A percentile compares a stretch with the other conserved stretches of the same genome.
These are phyloP conservation scores for Aspergillus thermomutatus DNA, from an alignment of 2,329 filamentous ascomycete genomes.

Conservation along the genomic window DNA sequence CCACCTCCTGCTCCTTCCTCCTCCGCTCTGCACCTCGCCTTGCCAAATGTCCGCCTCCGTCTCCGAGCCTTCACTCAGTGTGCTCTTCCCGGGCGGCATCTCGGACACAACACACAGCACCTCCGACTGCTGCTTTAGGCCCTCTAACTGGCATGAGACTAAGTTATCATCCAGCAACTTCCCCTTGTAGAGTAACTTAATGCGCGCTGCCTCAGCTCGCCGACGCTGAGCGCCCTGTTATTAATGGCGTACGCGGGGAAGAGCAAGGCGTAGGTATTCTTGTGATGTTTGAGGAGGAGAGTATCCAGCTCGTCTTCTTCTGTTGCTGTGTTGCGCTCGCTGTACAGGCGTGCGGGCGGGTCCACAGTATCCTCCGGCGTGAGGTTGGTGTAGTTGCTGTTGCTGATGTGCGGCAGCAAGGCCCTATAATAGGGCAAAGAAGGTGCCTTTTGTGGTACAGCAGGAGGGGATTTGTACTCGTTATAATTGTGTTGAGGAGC, in stretches of 20 bases:
- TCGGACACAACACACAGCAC: constrained; percentile 46
- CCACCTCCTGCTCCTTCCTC: constrained; percentile 16
- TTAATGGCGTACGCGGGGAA: constrained; percentile 48
- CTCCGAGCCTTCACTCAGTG: constrained; percentile 32
- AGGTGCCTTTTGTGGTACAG: too few relatives aligned
- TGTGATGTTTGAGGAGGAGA: constrained; percentile 42
- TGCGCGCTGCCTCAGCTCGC: constrained; percentile 38
- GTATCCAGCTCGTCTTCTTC: constrained; percentile 41
- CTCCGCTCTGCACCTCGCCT: constrained; percentile 16
- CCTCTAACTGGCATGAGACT: constrained; percentile 38
- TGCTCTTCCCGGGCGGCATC: constrained; percentile 26
- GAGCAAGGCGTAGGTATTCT: constrained; percentile 40
- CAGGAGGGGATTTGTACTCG: too few relatives aligned
- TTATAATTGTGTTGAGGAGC: too few relatives aligned
- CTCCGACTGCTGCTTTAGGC: constrained; percentile 48
- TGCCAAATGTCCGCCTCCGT: constrained; percentile 20
- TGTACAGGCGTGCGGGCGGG: too few relatives aligned
- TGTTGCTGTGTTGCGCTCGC: constrained; percentile 11
- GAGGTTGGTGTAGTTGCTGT: constrained; percentile 39
- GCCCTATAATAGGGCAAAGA: constrained; percentile 25
- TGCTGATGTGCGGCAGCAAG: constrained; percentile 33
- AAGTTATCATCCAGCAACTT: constrained; percentile 42
- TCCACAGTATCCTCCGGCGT: constrained; percentile 33
- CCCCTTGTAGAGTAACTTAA: constrained; percentile 48
- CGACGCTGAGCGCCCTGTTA: constrained; percentile 42